Base-by-base conservation (phyloP, 2,329 filamentous ascomycete genomes). In the Ambrosiella cleistominuta region DNA sequence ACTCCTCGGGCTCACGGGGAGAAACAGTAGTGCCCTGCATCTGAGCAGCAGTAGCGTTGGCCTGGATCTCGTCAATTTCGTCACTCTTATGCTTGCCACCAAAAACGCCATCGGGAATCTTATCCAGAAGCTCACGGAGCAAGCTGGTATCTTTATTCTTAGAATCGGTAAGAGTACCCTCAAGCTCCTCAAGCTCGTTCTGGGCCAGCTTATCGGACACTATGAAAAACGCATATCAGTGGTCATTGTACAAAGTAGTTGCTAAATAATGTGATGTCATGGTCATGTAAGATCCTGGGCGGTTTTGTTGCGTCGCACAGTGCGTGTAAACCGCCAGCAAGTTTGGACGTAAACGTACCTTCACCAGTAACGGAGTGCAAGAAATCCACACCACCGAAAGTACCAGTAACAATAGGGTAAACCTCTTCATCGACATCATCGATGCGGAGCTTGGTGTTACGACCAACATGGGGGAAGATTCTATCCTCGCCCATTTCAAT, bases 341-440 rank as follows among this genome's bases (percentile, higher is more conserved):
- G 11, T 70, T 96, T 90, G 44, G 84, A 86, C 56, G 95, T 81
- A 13, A 54, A 56, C 69, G n/a, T 62, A 78, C 76, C 73, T 72
- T 83, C 81, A 60, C 81, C 80, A 51, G 79, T 86, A 37, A 95
- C 89, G 0, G 86, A 93, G 72, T 95, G 88, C 61, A 95, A 74
- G 71, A 96, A 96, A 66, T 96, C 91, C 12, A 95, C 90, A 62
- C 90, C 90, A 62, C 90, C 90, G 69, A 96, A 96, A 6, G 90
- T 96, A 61, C 91, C 90, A 1, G 90, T 96, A 50, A 95, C 78
- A 61, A 91, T 73, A 6, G 90, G 90, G 65, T 86, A 95, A 61
- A 95, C 86, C 3, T 76, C 66, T 39, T 75, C 67, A 19, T 76
- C 75, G 59, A 79, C 83, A 50, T 86, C 88, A 39, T 77, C 74